These are phyloP conservation scores for Kodamaea arcana DNA, from an alignment of 1,139 yeast genomes.

Conservation along the genomic window DNA sequence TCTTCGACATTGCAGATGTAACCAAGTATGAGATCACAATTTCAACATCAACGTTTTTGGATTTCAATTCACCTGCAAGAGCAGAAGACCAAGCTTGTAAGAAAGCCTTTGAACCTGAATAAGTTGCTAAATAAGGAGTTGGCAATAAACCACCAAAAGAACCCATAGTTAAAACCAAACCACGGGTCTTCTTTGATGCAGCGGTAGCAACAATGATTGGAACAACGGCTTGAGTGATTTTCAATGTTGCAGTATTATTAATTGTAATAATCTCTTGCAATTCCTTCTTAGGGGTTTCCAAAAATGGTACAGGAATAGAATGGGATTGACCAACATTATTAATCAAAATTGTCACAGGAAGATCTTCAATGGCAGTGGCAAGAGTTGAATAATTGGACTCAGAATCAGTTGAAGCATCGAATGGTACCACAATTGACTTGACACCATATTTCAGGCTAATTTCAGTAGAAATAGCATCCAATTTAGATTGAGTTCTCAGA, in stretches of 20 bases:
- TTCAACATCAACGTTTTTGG: constrained; percentile 76
- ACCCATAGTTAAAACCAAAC: constrained; percentile 90
- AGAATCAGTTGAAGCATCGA: constrained; percentile 67
- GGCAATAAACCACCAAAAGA: constrained; percentile 95
- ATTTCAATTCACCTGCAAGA: constrained; percentile 76
- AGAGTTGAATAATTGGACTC: constrained; percentile 51
- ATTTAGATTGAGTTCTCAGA: constrained; percentile 78
- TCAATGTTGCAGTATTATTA: constrained; percentile 80
- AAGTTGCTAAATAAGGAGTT: constrained; percentile 86
- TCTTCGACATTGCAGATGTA: constrained; percentile 93
- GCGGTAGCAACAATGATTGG: constrained; percentile 64
- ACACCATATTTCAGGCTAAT: constrained; percentile 59
- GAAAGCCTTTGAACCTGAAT: constrained; percentile 95
- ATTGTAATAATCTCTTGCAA: constrained; percentile 75
- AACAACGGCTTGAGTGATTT: constrained; percentile 71
- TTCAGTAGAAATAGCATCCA: constrained; percentile 63
- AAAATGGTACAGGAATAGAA: constrained; percentile 89
- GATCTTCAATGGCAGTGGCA: constrained; percentile 41
- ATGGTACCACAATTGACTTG: constrained; percentile 62
- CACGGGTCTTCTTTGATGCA: constrained; percentile 41
- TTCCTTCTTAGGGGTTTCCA: constrained; percentile 73
- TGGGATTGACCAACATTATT: constrained; percentile 96
- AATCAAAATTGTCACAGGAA: constrained; percentile 69
- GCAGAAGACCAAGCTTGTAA: constrained; percentile 91
- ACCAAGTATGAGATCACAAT: constrained; percentile 86